phyloP scores from a whole-genome alignment of 306 rosid genomes.

The Pyrus communis region DNA sequence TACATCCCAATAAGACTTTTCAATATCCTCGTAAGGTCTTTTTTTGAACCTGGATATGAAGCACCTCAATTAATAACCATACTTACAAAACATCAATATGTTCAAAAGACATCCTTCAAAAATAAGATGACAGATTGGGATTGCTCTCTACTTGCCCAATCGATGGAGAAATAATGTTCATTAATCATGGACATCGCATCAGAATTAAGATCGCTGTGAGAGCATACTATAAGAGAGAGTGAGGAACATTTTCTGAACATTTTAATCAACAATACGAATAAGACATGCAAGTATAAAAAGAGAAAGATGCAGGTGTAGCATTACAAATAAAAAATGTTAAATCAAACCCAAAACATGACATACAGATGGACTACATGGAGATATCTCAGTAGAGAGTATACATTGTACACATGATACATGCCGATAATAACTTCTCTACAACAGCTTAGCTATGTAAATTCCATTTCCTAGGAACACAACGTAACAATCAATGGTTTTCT shows the following conservation, averaged over 20 bases:
- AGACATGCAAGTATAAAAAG: neutral
- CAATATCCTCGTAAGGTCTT: slow-evolving; percentile 37
- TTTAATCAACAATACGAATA: neutral
- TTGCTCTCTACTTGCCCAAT: no score
- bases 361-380: neutral
- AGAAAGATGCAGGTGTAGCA: neutral
- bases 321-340: neutral
- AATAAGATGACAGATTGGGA: neutral
- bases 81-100: neutral
- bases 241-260: neutral
- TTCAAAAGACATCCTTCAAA: neutral
- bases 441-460: neutral
- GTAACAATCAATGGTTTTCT: neutral
- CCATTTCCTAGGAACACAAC: neutral
- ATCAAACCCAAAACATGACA: neutral
- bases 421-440: neutral
- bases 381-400: neutral
- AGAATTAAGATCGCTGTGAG: neutral
- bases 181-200: neutral
- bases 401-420: neutral
- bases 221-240: neutral
- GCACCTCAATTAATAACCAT: slow-evolving; percentile 7
- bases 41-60: slow-evolving; percentile 60
- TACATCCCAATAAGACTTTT: slow-evolving; percentile 59
- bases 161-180: neutral